Evolutionary conservation across 306 rosid genomes (phyloP).

Genomic region (Amphicarpaea edgeworthii): DNA sequence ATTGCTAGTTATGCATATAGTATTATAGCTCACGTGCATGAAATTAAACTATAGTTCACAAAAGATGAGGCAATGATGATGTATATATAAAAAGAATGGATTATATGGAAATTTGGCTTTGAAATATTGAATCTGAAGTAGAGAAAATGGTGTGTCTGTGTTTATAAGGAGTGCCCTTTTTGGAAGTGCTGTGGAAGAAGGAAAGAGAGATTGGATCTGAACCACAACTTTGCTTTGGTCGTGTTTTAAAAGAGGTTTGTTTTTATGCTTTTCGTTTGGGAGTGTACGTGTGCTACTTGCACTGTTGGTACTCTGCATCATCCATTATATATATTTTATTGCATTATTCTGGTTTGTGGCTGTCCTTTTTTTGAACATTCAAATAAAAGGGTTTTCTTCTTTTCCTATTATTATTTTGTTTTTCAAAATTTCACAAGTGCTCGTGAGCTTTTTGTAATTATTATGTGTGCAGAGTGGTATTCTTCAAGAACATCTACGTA

Average conservation of each 20-base stretch:
- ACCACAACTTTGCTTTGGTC: constrained; percentile 66
- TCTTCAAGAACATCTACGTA: no score
- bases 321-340: neutral
- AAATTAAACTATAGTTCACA: neutral
- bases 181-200: constrained; percentile 42
- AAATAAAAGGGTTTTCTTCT: neutral
- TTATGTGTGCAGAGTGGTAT: neutral
- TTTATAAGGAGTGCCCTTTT: constrained; percentile 32
- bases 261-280: constrained; percentile 59
- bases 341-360: constrained; percentile 61
- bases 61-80: neutral
- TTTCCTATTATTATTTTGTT: neutral
- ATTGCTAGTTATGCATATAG: neutral
- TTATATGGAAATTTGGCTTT: neutral
- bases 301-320: constrained; percentile 26
- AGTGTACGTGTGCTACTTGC: constrained; percentile 48
- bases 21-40: constrained; percentile 34
- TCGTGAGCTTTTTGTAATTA: constrained; percentile 53
- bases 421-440: constrained; percentile 38
- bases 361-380: constrained; percentile 54
- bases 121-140: constrained; percentile 8
- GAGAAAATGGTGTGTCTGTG: constrained; percentile 22
- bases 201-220: constrained; percentile 52
- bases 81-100: neutral
- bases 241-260: constrained; percentile 56